These are phyloP conservation scores for Colletotrichum ledebouriae DNA, from an alignment of 2,329 filamentous ascomycete genomes.

Conservation along the genomic window DNA sequence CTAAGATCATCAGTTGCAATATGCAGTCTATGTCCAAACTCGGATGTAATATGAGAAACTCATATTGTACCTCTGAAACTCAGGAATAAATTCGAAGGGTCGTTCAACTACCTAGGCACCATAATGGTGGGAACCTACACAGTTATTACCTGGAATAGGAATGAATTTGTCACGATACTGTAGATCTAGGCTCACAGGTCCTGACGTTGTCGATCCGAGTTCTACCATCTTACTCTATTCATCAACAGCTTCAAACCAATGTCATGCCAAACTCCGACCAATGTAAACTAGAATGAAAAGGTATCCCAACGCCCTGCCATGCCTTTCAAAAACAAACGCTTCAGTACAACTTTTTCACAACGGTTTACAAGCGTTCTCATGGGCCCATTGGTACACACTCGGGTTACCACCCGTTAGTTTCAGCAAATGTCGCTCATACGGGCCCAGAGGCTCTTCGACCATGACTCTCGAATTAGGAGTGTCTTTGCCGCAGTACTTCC, in stretches of 20 bases:
- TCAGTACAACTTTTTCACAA: not conserved
- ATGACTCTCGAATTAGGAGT: constrained; percentile 60
- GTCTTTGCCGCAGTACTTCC: constrained; percentile 63
- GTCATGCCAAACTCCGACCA: constrained; percentile 4
- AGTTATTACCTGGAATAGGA: no score
- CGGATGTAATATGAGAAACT: no score
- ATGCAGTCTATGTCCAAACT: no score
- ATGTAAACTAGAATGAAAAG: not conserved
- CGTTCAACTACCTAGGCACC: no score
- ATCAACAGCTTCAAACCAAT: not conserved
- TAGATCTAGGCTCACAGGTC: not conserved
- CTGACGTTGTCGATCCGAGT: not conserved
- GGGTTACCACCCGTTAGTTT: constrained; percentile 58
- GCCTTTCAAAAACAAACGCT: constrained; percentile 3
- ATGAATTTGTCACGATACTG: no score
- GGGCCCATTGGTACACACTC: constrained; percentile 51
- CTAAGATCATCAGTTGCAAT: no score
- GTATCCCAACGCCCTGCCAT: constrained; percentile 24
- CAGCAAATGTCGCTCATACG: constrained; percentile 65
- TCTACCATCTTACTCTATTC: not conserved
- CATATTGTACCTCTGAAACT: no score
- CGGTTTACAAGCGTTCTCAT: not conserved
- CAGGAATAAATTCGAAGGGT: no score
- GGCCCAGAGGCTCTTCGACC: constrained; percentile 67
- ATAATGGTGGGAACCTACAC: no score